Percentiles rank a stretch among this genome's conserved stretches.
These are phyloP conservation scores for Diaporthe longicolla DNA, from an alignment of 2,329 filamentous ascomycete genomes.

Conservation along the genomic window DNA sequence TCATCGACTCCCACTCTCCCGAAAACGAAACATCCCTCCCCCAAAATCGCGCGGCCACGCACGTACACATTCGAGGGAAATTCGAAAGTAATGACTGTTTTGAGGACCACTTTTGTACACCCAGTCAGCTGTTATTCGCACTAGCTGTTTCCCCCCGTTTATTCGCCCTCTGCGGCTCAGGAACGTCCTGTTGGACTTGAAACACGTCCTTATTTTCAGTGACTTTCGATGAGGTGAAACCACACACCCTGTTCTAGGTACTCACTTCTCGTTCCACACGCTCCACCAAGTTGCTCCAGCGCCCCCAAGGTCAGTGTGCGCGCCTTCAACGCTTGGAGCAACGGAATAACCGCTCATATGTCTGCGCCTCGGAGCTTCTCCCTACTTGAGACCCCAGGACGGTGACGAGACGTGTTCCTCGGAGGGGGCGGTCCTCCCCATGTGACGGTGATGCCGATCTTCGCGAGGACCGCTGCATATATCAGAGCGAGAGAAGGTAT, in stretches of 20 bases:
- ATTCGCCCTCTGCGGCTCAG: background rate
- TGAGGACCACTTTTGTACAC: slow-evolving; percentile 34
- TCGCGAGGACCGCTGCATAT: background rate
- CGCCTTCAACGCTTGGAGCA: slow-evolving; percentile 4
- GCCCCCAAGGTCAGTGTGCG: slow-evolving; percentile 13
- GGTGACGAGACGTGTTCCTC: slow-evolving; percentile 10
- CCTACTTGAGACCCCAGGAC: background rate
- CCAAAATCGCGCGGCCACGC: background rate
- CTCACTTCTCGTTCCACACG: slow-evolving; percentile 7
- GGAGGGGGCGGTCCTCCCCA: background rate
- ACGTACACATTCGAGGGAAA: background rate
- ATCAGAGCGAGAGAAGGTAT: background rate
- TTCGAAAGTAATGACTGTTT: slow-evolving; percentile 26
- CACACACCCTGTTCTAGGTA: background rate
- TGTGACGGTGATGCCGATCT: slow-evolving; percentile 25
- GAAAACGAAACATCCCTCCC: background rate
- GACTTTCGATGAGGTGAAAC: slow-evolving; percentile 21
- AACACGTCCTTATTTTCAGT: slow-evolving; percentile 27
- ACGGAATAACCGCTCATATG: background rate
- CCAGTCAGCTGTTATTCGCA: slow-evolving; percentile 17
- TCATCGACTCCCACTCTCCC: slow-evolving; percentile 2
- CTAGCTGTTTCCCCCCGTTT: slow-evolving; percentile 1
- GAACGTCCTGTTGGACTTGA: slow-evolving; percentile 24
- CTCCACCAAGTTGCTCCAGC: slow-evolving; percentile 20
- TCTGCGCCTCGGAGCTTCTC: background rate